These are phyloP conservation scores for Saccharomycopsis sp. DNA, from an alignment of 805 yeast species.

Conservation along the genomic window DNA sequence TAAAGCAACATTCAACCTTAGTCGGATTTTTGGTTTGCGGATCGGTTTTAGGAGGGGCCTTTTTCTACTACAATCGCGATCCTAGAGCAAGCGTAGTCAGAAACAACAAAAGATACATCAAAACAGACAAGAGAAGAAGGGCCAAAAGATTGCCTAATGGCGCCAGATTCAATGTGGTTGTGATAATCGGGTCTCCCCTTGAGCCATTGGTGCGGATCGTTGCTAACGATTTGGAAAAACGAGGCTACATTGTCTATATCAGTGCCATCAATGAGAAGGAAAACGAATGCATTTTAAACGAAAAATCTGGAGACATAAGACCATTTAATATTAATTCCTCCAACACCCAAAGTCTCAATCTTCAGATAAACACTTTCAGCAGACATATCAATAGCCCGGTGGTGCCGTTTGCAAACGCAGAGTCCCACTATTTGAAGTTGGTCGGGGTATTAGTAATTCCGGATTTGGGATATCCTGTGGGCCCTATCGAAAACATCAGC, in stretches of 20 bases:
- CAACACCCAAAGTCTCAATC: conserved; percentile 35
- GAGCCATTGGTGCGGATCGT: conserved; percentile 66
- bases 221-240: conserved; percentile 64
- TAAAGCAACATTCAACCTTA: neutral
- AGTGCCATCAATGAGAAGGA: conserved; percentile 38
- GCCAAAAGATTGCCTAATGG: conserved; percentile 63
- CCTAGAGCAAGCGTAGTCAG: conserved; percentile 4
- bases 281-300: conserved; percentile 43
- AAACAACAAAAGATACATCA: conserved; percentile 17
- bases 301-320: conserved; percentile 62
- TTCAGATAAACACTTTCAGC: conserved; percentile 44
- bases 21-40: conserved; percentile 14
- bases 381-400: conserved; percentile 43
- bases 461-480: conserved; percentile 58
- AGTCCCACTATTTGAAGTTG: conserved; percentile 47
- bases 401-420: conserved; percentile 51
- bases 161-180: conserved; percentile 66
- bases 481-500: conserved; percentile 55
- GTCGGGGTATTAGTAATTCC: conserved; percentile 69
- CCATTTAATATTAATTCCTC: conserved; percentile 50
- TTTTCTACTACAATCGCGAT: conserved; percentile 5
- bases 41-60: conserved; percentile 6
- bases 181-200: conserved; percentile 69
- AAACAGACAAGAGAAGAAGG: conserved; percentile 34
- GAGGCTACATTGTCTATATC: conserved; percentile 78